Evolutionary conservation across 2,329 filamentous ascomycete species (phyloP).

Genomic region (Plenodomus biglobosus): DNA sequence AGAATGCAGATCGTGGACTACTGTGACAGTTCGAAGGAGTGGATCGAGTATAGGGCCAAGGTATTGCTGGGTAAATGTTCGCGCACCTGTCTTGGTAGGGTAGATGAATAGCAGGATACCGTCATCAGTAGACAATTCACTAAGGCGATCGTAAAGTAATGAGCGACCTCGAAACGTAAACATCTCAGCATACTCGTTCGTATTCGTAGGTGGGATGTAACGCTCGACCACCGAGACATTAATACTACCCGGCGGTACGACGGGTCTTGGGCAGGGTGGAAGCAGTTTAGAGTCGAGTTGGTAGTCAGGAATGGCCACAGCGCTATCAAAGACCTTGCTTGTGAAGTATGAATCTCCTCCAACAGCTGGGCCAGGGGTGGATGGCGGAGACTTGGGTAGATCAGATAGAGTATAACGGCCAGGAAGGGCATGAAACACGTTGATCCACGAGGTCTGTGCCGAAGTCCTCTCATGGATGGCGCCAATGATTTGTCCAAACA

Average conservation of each 20-base stretch:
- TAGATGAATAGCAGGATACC: constrained; percentile 65
- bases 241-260: constrained; percentile 62
- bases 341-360: constrained; percentile 64
- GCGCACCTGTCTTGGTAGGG: constrained; percentile 59
- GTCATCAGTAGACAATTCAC: constrained; percentile 59
- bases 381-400: constrained; percentile 64
- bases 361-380: constrained; percentile 56
- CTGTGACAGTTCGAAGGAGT: constrained; percentile 59
- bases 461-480: constrained; percentile 57
- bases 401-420: constrained; percentile 63
- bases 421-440: constrained; percentile 65
- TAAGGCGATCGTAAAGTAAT: constrained; percentile 61
- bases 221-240: constrained; percentile 64
- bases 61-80: constrained; percentile 61
- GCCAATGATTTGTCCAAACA: constrained; percentile 59
- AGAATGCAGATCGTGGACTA: constrained; percentile 60
- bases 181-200: constrained; percentile 61
- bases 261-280: constrained; percentile 56
- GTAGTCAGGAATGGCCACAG: constrained; percentile 61
- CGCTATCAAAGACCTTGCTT: constrained; percentile 62
- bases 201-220: constrained; percentile 64
- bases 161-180: constrained; percentile 57
- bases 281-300: constrained; percentile 56
- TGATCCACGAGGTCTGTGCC: constrained; percentile 61
- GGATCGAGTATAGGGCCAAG: constrained; percentile 64